A percentile compares a stretch with the other conserved stretches of the same genome.
Conservation (phyloP, 2,329 filamentous ascomycete species). For the Ilyonectria mors-panacis region DNA sequence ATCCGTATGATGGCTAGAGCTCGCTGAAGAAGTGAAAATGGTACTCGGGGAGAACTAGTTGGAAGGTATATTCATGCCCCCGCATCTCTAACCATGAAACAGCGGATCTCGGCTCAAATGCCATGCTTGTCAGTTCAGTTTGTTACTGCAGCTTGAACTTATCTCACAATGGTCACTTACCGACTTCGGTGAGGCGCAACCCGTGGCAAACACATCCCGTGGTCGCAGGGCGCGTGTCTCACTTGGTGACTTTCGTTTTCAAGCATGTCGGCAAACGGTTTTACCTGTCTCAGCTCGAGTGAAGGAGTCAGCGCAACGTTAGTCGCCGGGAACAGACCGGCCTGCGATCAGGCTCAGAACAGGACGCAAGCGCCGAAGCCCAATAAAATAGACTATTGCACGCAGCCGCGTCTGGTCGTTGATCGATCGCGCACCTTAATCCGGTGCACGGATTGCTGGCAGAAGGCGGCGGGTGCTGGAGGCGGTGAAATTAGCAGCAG, state of each 20-base stretch:
- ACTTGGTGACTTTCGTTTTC: not conserved
- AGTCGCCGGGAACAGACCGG: not conserved
- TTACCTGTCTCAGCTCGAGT: not conserved
- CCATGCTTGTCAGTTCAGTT: not conserved
- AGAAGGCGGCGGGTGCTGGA: not conserved
- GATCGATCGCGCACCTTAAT: not conserved
- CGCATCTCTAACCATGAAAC: not conserved
- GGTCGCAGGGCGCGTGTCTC: not conserved
- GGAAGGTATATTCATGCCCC: not conserved
- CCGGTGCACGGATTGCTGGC: conserved; percentile 1
- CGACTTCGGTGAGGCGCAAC: not conserved
- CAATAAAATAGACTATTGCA: not conserved
- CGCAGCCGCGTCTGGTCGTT: not conserved
- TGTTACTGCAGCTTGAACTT: not conserved
- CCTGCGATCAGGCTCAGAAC: not conserved
- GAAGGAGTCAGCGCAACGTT: not conserved
- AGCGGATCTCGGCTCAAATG: not conserved
- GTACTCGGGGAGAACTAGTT: not conserved
- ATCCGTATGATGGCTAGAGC: too few relatives aligned
- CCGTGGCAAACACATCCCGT: not conserved
- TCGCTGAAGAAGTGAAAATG: too few relatives aligned
- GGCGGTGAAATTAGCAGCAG: conserved; percentile 23
- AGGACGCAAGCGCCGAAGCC: not conserved
- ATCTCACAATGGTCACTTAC: not conserved
- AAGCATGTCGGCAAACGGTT: not conserved